Evolutionary conservation across 176 grass and related monocot genomes (phyloP).

Genomic region (Raddia distichophylla): DNA sequence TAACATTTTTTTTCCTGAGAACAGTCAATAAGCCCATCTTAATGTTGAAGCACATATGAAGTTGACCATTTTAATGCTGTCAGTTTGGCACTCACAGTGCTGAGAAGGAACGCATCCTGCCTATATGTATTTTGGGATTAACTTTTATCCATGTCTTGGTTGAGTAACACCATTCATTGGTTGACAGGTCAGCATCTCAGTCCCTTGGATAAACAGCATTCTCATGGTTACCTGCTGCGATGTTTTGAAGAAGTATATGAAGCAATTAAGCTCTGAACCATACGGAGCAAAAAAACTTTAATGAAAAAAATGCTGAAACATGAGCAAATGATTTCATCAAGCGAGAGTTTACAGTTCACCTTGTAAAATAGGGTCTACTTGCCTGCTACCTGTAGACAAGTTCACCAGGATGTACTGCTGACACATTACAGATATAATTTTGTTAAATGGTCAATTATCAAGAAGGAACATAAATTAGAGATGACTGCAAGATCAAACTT

Average conservation of each 20-base stretch:
- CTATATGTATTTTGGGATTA: background rate
- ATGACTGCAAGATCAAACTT: background rate
- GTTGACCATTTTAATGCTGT: background rate
- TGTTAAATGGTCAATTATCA: background rate
- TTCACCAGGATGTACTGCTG: background rate
- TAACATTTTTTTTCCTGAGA: background rate
- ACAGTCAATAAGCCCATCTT: background rate
- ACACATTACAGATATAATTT: background rate
- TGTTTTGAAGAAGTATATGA: background rate
- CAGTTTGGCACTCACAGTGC: background rate
- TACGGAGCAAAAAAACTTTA: background rate
- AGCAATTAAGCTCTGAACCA: constrained; percentile 1
- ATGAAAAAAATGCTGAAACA: background rate
- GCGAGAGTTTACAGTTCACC: background rate
- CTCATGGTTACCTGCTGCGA: constrained; percentile 1
- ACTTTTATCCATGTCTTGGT: background rate
- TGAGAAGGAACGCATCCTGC: background rate
- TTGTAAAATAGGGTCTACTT: background rate
- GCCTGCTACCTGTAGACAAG: background rate
- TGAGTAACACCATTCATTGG: background rate
- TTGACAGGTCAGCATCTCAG: background rate
- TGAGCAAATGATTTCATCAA: constrained; percentile 1
- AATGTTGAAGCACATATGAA: background rate
- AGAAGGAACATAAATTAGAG: background rate
- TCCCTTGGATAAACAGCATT: background rate